Evolutionary conservation across 805 yeast genomes (phyloP).

Genomic region (Kuraishia piskuri): DNA sequence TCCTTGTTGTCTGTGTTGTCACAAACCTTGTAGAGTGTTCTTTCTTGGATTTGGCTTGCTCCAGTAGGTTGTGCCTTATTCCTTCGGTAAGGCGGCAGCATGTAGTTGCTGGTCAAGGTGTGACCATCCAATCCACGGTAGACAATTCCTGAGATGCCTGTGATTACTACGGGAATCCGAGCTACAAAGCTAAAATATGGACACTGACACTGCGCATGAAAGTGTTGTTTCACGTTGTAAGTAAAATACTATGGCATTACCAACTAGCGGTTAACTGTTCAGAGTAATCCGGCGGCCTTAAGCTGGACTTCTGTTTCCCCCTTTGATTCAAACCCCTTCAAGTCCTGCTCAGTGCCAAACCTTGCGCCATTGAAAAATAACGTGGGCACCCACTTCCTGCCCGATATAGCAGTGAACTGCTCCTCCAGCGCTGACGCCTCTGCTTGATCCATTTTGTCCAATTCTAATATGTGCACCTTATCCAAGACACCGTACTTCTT

Average conservation of each 20-base stretch:
- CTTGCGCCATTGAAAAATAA: constrained; percentile 50
- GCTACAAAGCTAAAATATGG: no score
- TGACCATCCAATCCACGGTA: no score
- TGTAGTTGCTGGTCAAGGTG: no score
- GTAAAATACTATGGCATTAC: not conserved
- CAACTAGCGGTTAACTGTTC: not conserved
- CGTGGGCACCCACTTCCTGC: constrained; percentile 64
- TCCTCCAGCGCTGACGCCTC: constrained; percentile 46
- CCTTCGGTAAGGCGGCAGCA: no score
- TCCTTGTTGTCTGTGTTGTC: no score
- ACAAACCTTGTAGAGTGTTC: no score
- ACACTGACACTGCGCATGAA: no score
- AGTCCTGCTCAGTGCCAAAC: constrained; percentile 49
- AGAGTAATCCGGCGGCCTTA: constrained; percentile 21
- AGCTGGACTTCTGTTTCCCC: constrained; percentile 27
- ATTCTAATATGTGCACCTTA: constrained; percentile 48
- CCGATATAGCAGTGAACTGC: constrained; percentile 47
- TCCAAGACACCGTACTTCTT: constrained; percentile 39
- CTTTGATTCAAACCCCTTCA: constrained; percentile 27
- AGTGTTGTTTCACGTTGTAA: not conserved
- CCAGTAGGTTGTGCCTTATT: no score
- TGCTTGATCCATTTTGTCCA: constrained; percentile 42
- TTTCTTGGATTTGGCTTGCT: no score
- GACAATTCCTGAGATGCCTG: no score
- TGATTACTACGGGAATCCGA: not conserved